Conservation (phyloP, 2,329 filamentous ascomycete species). For the Fusarium incarnatum region DNA sequence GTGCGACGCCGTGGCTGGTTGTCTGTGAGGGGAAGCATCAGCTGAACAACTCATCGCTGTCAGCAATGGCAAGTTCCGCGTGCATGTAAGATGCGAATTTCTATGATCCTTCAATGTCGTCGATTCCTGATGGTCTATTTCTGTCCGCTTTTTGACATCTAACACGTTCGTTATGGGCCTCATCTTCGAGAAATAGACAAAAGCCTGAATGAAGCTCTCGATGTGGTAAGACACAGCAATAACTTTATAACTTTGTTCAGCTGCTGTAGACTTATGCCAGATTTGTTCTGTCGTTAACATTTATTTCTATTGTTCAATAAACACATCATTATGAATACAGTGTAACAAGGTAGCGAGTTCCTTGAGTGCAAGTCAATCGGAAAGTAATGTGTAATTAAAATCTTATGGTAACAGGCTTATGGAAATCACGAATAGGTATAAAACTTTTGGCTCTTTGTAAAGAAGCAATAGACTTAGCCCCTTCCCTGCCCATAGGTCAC, state of each 20-base stretch:
- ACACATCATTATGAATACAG: too few species aligned
- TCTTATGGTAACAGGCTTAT: neutral
- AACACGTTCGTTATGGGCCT: too few species aligned
- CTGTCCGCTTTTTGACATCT: too few species aligned
- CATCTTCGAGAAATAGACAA: too few species aligned
- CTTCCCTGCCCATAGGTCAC: neutral
- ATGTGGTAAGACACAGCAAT: too few species aligned
- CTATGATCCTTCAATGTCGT: neutral
- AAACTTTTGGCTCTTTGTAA: neutral
- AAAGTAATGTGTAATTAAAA: neutral
- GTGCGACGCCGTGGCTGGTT: neutral
- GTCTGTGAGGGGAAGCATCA: neutral
- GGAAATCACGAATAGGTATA: neutral
- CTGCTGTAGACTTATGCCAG: too few species aligned
- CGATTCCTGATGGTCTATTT: neutral
- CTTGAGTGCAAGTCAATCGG: too few species aligned
- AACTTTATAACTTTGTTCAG: too few species aligned
- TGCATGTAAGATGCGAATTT: neutral
- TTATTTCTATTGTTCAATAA: too few species aligned
- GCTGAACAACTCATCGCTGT: conserved; percentile 5
- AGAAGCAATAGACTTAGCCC: neutral
- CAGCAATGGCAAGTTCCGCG: neutral
- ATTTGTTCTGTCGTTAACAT: too few species aligned
- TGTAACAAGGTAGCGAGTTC: too few species aligned
- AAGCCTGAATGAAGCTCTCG: too few species aligned